These are phyloP conservation scores for Sarocladium brachiariae DNA, from an alignment of 2,329 filamentous ascomycete genomes.

Conservation along the genomic window DNA sequence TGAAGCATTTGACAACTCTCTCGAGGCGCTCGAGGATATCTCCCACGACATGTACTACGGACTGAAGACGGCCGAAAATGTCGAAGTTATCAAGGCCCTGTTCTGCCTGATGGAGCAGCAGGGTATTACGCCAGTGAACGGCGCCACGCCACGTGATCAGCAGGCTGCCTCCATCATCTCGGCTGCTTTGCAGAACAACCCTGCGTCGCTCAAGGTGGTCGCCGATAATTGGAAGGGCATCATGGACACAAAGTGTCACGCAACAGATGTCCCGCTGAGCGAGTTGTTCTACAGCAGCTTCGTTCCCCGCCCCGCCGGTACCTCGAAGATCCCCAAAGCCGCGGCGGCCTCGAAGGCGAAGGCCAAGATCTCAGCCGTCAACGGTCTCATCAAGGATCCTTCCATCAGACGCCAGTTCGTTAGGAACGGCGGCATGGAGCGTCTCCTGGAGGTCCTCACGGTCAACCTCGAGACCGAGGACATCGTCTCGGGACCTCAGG, in stretches of 20 bases:
- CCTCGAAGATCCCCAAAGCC: conserved; percentile 14
- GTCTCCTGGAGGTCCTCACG: conserved; percentile 44
- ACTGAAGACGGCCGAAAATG: conserved; percentile 52
- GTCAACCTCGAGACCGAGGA: background rate
- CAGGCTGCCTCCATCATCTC: conserved; percentile 52
- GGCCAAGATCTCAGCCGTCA: conserved; percentile 43
- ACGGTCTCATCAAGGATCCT: conserved; percentile 48
- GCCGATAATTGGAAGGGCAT: conserved; percentile 39
- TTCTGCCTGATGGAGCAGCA: conserved; percentile 44
- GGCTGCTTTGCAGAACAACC: conserved; percentile 58
- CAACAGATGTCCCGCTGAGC: conserved; percentile 22
- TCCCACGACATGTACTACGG: conserved; percentile 67
- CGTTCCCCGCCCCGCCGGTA: conserved; percentile 21
- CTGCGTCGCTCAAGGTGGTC: conserved; percentile 48
- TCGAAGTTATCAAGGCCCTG: conserved; percentile 45
- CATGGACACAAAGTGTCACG: conserved; percentile 30
- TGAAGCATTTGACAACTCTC: conserved; percentile 38
- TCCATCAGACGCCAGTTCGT: conserved; percentile 50
- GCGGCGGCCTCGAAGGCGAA: conserved; percentile 24
- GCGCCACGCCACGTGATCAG: conserved; percentile 34
- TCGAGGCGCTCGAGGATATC: conserved; percentile 54
- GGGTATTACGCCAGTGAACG: conserved; percentile 18
- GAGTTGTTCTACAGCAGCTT: conserved; percentile 35
- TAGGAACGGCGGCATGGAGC: conserved; percentile 43
- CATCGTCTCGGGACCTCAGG: conserved; percentile 19